Evolutionary conservation across 2,329 filamentous ascomycete species (phyloP), one percentile per base, ranked within the genome.

Genomic region (Phialophora tarda): DNA sequence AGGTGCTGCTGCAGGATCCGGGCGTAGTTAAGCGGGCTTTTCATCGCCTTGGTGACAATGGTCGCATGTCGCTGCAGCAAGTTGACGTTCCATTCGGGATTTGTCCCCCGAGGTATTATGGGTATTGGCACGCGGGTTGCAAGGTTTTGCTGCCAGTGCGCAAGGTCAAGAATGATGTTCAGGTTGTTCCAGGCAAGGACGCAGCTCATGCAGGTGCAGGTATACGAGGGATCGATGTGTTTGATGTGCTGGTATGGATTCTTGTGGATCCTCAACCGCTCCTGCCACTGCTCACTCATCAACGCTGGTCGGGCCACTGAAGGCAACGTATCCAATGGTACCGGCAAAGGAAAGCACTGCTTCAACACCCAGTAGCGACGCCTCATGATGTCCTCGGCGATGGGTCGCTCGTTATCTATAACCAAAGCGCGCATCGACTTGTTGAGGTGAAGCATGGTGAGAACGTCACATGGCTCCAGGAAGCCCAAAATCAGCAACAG

Each of bases 111-210:
- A 17, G 71, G 65, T 17, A 73, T 72, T 12, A 69, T 66, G 8
- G 71, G 71, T 23, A 73, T 61, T 2, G 71, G 71, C 56, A 72
- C 68, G n/a, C 71, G 67, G 11, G 63, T 65, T 24, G 67, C 71
- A 4, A 73, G 58, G 50, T 72, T 71, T 5, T 48, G 54, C 53
- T 73, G 71, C 71, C 71, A 73, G 47, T 73, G 70, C 6, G 69
- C 68, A 14, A 73, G 67, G 54, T 73, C 71, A 28, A 73, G 66
- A 32, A 73, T 41, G 34, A 72, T 68, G 51, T 64, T 68, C 2
- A 73, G 63, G 47, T 73, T 73, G 65, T 73, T 73, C 71, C 71
- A 73, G 7, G 70, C 67, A 23, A 73, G 65, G 3, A 71, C 70
- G 56, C 71, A 73, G 44, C 65, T 71, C 68, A 72, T 71, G 54